Evolutionary conservation across 208 protist genomes (phyloP), one percentile per base, ranked within the genome.

Genomic region (Angomonas ambiguus): DNA sequence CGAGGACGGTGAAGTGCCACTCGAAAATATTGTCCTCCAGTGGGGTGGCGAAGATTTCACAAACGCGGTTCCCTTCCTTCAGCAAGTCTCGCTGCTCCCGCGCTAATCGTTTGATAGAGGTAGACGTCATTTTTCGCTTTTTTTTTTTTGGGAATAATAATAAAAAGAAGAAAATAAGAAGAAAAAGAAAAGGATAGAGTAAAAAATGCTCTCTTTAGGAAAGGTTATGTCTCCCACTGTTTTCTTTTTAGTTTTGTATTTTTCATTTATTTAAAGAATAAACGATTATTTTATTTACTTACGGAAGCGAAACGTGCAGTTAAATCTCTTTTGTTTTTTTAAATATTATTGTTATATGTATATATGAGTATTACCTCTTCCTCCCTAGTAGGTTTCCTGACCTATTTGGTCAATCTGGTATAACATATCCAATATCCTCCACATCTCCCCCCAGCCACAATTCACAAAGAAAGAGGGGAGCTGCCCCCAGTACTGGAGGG

Each of bases 1-100:
- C 98, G 11, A 83, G 83, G 0, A 99, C 74, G 16, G 96, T 98
- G 75, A 99, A 99, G 79, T 99, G 98, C 98, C 98, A 99, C 49
- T 98, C 96, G 63, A 98, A 98, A 22, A 99, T 87, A 78, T 99
- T 98, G 13, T 98, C 93, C 33, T 96, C 67, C 45, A 91, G 74
- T 4, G 87, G 85, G 0, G 48, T 60, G 3, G 74, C 81, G 51
- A 69, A 88, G 61, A 88, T 78, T 16, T 95, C 89, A 33, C 83
- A 55, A 8, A 85, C 77, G 20, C 83, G 86, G 27, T 83, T 76
- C 1, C 70, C 60, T 0, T 35, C 58, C 4, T 67, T 67, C n/a
- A 67, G 75, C 64, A 85, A 66, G 5, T 71, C 65, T 59, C 76
- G 69, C 51, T 92, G 71, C 77, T 94, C 84, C 32, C 69, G 80